Base-by-base conservation (phyloP, 2,329 filamentous ascomycete genomes). In the Hymenoscyphus occultus region DNA sequence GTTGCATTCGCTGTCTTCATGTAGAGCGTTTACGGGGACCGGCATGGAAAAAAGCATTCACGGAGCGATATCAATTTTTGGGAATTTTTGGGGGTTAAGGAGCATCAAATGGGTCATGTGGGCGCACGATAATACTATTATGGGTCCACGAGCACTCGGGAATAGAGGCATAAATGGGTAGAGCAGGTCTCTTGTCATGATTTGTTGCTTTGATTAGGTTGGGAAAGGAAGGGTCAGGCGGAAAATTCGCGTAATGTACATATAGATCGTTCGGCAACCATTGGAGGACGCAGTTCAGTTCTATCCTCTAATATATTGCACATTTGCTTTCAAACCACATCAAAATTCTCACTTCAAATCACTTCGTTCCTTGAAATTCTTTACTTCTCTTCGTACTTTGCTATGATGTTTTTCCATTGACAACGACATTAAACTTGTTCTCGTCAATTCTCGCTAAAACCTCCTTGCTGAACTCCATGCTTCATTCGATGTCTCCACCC, bases 1-100 rank as follows among this genome's bases (percentile, higher is more conserved):
- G 65, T 74, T 60, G 68, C 65, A 12, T 73, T 74, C 65, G 73
- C 72, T 28, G 66, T 75, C 31, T 75, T 74, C 67, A 74, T 74
- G 71, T 74, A 72, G 69, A 67, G 39, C 10, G 48, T 54, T 54
- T 54, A 14, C 19, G 13, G 3, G 10, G 48, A 28, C 22, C 19
- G 19, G n/a, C 13, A 22, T 28, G 35, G 35, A 10, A 10, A 35
- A 5, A n/a, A 45, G 48, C 45, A 51, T 51, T 51, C 9, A 5
- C 4, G 45, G 45, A 51, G 45, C 45, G 9, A 12, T 51, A 10
- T 28, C 28, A 28, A 28, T 28, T 51, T 28, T 28, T 51, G 45
- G 45, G 45, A 22, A 51, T 2, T 22, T 48, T 19, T 48, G 45
- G 45, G 45, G 45, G 5, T 48, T 51, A 7, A 10, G 35, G 35